Conservation (phyloP, 2,329 filamentous ascomycete species). For the Fusarium luffae region DNA sequence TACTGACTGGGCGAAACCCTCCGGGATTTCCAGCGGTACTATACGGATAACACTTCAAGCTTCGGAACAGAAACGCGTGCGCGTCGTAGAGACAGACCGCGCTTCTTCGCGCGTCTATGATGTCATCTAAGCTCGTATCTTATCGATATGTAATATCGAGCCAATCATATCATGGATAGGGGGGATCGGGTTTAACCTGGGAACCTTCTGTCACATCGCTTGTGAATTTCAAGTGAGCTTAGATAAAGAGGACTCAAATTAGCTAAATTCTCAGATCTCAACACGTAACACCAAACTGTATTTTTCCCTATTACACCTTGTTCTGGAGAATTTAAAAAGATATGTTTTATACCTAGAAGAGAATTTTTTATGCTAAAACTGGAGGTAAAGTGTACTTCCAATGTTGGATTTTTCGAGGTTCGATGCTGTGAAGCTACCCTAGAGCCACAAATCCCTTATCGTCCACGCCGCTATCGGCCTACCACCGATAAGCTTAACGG, state of each 20-base stretch:
- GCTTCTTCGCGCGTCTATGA: neutral
- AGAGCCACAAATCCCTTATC: fast-evolving
- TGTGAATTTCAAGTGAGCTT: fast-evolving
- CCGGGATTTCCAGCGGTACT: too few relatives aligned
- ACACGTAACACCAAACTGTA: neutral
- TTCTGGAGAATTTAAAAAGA: fast-evolving
- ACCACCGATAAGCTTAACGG: constrained; percentile 5
- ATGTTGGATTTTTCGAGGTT: neutral
- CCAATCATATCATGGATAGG: fast-evolving
- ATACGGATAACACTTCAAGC: neutral
- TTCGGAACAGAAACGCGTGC: neutral
- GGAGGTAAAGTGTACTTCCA: fast-evolving
- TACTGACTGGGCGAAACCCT: neutral
- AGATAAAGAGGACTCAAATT: neutral
- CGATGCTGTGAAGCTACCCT: neutral
- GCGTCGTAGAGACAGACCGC: neutral
- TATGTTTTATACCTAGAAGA: fast-evolving
- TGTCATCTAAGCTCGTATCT: neutral
- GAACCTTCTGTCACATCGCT: fast-evolving
- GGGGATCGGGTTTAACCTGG: fast-evolving
- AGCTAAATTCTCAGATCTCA: neutral
- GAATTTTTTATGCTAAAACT: neutral
- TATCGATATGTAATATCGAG: fast-evolving
- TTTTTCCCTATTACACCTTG: neutral
- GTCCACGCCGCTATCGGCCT: neutral